Evolutionary conservation across 1,139 yeast genomes (phyloP), one percentile per base, ranked within the genome.

Genomic region (Geotrichum klebahnii): DNA sequence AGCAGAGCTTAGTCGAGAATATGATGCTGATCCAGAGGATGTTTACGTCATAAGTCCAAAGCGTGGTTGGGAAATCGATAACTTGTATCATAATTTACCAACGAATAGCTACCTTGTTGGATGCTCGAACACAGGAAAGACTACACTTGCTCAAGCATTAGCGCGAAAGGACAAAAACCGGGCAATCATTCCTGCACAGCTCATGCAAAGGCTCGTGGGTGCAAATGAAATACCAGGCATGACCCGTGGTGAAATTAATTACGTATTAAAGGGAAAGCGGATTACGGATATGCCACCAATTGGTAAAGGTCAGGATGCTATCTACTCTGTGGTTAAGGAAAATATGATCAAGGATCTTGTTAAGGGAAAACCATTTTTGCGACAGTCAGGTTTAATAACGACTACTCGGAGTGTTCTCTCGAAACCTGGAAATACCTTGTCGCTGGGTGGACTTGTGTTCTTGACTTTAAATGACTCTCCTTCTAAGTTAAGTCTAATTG

Each of bases 81-180:
- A 62, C 1, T 57, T 78, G 20, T 61, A 61, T 26, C 50, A 66
- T 1, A 57, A 63, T 9, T 62, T 79, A 23, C 73, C 78, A 0
- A 61, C 68, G 5, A 72, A 71, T 22, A 73, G 80, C 24, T 83
- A 79, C 61, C 65, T 88, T 32, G 70, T 87, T 10, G 96, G 97
- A 1, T 75, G 76, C 56, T 80, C 86, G 8, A 87, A 87, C 61
- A 74, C 80, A 14, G 97, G 97, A 0, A 88, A 88, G 63, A 80
- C 94, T 1, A 73, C 84, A 0, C 62, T 88, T 26, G 73, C 83
- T 2, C 78, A 75, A 57, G 63, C 78, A n/a, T 58, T 82, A 29
- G 58, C 79, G 14, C 67, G 68, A 44, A 48, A 62, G 8, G 62
- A 64, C 29, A 61, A 62, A 46, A 48, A 47, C 43, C 29, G 35